These are phyloP conservation scores for Ascomycota sp. DNA, from an alignment of 2,329 filamentous ascomycete genomes.

Conservation along the genomic window DNA sequence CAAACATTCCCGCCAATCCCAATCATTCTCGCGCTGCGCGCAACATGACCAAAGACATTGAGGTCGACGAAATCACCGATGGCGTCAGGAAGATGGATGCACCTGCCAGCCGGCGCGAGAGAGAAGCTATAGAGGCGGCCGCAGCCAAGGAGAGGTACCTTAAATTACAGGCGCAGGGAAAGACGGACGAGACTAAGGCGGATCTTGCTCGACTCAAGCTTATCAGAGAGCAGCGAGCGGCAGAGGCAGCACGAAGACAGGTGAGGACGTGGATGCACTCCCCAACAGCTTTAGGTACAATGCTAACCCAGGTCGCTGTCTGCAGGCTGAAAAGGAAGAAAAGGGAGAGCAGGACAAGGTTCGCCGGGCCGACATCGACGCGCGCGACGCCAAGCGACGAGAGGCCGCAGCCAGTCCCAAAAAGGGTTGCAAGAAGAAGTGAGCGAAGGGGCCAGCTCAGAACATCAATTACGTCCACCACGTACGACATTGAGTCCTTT, in stretches of 20 bases:
- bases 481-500: no score
- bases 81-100: conserved; percentile 34
- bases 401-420: conserved; percentile 29
- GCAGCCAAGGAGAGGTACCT: conserved; percentile 79
- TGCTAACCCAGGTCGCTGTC: not conserved
- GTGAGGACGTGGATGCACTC: conserved; percentile 19
- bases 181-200: conserved; percentile 86
- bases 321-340: conserved; percentile 37
- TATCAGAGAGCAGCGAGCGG: conserved; percentile 71
- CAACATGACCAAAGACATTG: conserved; percentile 24
- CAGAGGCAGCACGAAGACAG: conserved; percentile 64
- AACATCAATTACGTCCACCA: no score
- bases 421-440: conserved; percentile 28
- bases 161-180: conserved; percentile 82
- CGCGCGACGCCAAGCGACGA: conserved; percentile 33
- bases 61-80: conserved; percentile 29
- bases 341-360: conserved; percentile 28
- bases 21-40: conserved; percentile 68
- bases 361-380: conserved; percentile 29
- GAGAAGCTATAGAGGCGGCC: conserved; percentile 64
- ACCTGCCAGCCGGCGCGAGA: conserved; percentile 28
- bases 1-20: conserved; percentile 62
- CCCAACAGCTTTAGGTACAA: not conserved
- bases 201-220: conserved; percentile 68
- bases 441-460: conserved; percentile 1